Conservation (phyloP, 2,329 filamentous ascomycete genomes). For the Colletotrichum sp. region DNA sequence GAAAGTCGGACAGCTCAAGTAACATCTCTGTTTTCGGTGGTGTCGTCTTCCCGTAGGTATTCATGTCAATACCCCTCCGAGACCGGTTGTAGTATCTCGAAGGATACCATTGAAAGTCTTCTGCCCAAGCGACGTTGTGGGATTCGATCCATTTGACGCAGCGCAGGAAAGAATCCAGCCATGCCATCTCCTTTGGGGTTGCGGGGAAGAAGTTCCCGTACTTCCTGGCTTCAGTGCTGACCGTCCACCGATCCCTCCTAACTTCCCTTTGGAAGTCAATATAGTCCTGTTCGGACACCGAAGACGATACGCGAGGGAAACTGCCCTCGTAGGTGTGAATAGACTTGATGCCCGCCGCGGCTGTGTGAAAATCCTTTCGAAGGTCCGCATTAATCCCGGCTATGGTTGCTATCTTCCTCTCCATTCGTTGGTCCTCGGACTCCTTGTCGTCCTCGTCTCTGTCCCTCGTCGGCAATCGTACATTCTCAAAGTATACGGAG, state of each 20-base stretch:
- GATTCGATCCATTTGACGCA: background rate
- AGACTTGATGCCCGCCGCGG: background rate
- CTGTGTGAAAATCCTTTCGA: background rate
- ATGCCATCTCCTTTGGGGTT: background rate
- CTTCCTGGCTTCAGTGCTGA: background rate
- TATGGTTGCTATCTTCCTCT: background rate
- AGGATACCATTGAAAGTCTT: background rate
- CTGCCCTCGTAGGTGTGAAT: background rate
- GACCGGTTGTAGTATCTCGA: too few relatives aligned
- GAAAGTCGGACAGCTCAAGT: background rate
- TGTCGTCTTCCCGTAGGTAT: background rate
- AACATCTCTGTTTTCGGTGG: background rate
- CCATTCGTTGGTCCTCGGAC: background rate
- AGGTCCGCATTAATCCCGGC: background rate
- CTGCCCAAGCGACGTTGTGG: background rate
- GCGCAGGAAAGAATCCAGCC: background rate
- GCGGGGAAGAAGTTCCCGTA: background rate
- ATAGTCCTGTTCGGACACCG: background rate
- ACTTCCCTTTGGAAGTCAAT: background rate
- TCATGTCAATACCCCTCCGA: background rate
- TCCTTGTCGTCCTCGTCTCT: background rate
- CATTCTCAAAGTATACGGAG: background rate
- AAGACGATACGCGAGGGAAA: background rate
- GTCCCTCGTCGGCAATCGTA: background rate
- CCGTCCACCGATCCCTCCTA: background rate